Base-by-base conservation (phyloP, 192 early-diverging fungal species). In the Gorgonomyces haynaldii region DNA sequence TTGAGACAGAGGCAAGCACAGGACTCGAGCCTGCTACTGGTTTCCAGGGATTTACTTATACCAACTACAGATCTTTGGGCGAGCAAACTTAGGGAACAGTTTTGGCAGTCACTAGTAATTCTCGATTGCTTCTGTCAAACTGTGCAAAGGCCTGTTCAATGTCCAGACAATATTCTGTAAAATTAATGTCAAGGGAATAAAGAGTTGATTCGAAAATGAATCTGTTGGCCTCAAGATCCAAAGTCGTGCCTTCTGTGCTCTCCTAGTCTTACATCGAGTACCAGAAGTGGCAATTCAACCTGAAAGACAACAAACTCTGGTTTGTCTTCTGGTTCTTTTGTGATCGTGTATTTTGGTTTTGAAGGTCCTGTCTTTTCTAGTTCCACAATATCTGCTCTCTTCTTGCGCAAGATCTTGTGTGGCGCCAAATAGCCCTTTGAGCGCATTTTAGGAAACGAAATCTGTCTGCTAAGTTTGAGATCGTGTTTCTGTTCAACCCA, bases 401-500 rank as follows among this genome's bases (percentile, higher is more conserved):
- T 74, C 2, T 79, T 57, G 36, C 74, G 42, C 16, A 58, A 51
- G 23, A 84, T 61, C 10, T 70, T 53, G 13, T 82, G 76, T 24
- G 53, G 64, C 23, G 70, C 70, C 0, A 84, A 63, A 10, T 62
- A 50, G 17, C 81, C 81, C 43, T 83, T 84, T 12, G 65, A 60
- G 32, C 23, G 47, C 25, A 80, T 56, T 9, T 66, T 60, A 10
- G 79, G 79, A 41, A 81, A 50, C 3, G 64, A 46, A 42, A 83
- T 79, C 24, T 81, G 77, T 82, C 45, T 20, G 13, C 25, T 3
- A 32, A 37, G 10, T n/a, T 37, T 20, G 25, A 8, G 20, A 36
- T 24, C 53, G 16, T 73, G 56, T 36, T 73, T 77, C 48, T 84
- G 77, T 52, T 85, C 83, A 2, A 81, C 56, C 66, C 74, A 72